Percentiles rank a stretch among this genome's conserved stretches.
Conservation (phyloP, 192 early-diverging fungal species). For the Backusella parvicylindrica region DNA sequence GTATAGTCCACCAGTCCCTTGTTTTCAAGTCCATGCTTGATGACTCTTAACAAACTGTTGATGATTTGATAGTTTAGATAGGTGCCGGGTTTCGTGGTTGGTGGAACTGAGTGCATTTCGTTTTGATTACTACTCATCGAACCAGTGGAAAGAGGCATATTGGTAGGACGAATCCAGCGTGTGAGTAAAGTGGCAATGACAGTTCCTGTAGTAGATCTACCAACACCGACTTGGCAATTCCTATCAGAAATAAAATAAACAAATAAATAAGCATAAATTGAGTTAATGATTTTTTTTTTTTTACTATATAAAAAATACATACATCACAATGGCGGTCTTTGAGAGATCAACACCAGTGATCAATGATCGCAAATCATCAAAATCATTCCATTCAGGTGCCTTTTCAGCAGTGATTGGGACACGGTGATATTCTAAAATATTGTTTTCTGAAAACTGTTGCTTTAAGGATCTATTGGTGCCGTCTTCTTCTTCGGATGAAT, state of each 20-base stretch:
- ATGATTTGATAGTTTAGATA: slow-evolving; percentile 54
- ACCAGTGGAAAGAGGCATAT: no score
- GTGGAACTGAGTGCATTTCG: not conserved
- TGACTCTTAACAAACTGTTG: slow-evolving; percentile 55
- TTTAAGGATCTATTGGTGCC: not conserved
- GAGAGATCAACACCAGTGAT: slow-evolving; percentile 38
- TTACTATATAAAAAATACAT: slow-evolving; percentile 18
- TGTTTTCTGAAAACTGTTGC: not conserved
- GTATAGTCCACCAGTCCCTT: slow-evolving; percentile 52
- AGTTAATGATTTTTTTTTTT: not conserved
- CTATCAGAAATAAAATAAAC: slow-evolving; percentile 11
- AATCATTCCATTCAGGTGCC: slow-evolving; percentile 46
- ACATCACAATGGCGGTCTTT: slow-evolving; percentile 50
- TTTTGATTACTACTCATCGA: not conserved
- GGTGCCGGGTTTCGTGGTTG: not conserved
- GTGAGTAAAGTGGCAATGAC: slow-evolving; percentile 33
- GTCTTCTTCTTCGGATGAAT: not conserved
- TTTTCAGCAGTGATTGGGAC: slow-evolving; percentile 59
- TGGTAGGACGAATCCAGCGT: slow-evolving; percentile 23
- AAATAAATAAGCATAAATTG: not conserved
- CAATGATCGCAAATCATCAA: slow-evolving; percentile 49
- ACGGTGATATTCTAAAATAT: slow-evolving; percentile 42
- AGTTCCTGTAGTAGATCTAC: slow-evolving; percentile 53
- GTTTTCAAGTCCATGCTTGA: slow-evolving; percentile 52
- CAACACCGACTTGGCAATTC: slow-evolving; percentile 62